A percentile compares a stretch with the other conserved stretches of the same genome.
phyloP scores from a whole-genome alignment of 441 rosid genomes.

The Eugenia klotzschiana region DNA sequence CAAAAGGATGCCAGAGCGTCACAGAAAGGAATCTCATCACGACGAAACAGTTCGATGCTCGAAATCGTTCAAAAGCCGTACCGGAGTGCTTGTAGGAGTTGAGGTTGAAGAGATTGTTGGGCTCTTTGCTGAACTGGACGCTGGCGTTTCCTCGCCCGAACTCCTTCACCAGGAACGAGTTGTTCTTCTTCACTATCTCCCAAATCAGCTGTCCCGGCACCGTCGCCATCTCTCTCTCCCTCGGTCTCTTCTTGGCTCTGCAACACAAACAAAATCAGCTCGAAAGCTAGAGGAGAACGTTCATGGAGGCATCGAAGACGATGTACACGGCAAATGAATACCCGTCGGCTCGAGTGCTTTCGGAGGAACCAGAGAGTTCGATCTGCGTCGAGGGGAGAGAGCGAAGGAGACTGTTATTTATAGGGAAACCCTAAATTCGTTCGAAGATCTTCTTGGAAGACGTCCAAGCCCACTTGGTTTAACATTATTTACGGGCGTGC shows the following conservation, averaged over 20 bases:
- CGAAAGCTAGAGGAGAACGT: neutral
- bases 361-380: neutral
- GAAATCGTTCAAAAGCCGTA: neutral
- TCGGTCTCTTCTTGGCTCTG: neutral
- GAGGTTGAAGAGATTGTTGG: constrained; percentile 12
- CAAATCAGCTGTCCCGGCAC: constrained; percentile 11
- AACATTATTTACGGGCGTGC: neutral
- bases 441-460: neutral
- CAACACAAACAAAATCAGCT: neutral
- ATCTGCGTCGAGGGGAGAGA: rapidly evolving
- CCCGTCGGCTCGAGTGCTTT: neutral
- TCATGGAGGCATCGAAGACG: neutral
- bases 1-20: neutral
- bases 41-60: neutral
- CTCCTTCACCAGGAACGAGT: constrained; percentile 9
- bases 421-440: neutral
- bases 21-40: neutral
- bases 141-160: constrained; percentile 2
- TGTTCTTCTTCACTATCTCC: constrained; percentile 16
- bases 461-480: neutral
- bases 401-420: neutral
- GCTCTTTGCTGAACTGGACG: constrained; percentile 13
- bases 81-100: constrained; percentile 15
- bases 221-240: constrained; percentile 5
- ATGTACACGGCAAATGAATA: neutral